A percentile compares a stretch with the other conserved stretches of the same genome.
Evolutionary conservation across 2,329 filamentous ascomycete species (phyloP).

Genomic region (Kalmusia sp.): DNA sequence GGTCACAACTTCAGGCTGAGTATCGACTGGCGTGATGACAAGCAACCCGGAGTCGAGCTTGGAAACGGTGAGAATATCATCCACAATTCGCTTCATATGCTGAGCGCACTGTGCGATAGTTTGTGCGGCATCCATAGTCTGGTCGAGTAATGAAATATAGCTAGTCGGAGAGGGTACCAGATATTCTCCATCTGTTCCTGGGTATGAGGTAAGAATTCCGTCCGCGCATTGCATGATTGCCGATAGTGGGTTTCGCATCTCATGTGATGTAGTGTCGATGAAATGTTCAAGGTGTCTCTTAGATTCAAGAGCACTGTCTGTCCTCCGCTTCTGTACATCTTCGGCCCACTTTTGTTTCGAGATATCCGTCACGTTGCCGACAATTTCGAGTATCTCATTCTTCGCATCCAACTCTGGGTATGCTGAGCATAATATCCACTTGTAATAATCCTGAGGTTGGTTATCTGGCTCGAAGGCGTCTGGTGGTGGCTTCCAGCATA

Average conservation of each 20-base stretch:
- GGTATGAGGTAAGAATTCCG: conserved; percentile 30
- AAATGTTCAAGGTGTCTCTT: conserved; percentile 39
- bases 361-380: conserved; percentile 47
- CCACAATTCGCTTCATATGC: conserved; percentile 56
- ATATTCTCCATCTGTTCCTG: background rate
- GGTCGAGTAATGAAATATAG: conserved; percentile 23
- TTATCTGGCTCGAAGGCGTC: conserved; percentile 13
- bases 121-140: conserved; percentile 45
- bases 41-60: conserved; percentile 54
- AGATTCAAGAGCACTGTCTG: conserved; percentile 27
- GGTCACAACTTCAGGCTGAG: conserved; percentile 43
- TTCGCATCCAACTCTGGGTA: conserved; percentile 32
- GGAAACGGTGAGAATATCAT: conserved; percentile 54
- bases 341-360: conserved; percentile 46
- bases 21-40: conserved; percentile 49
- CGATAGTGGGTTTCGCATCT: conserved; percentile 53
- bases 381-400: conserved; percentile 35
- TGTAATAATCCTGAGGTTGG: conserved; percentile 22
- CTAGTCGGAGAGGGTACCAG: conserved; percentile 1
- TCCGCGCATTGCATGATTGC: conserved; percentile 55
- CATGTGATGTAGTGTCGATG: conserved; percentile 46
- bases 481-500: conserved; percentile 39
- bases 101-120: conserved; percentile 54
- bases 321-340: conserved; percentile 37
- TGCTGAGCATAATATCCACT: conserved; percentile 41